Evolutionary conservation across 805 yeast genomes (phyloP).

Genomic region (Jamesozyma spencerorum): DNA sequence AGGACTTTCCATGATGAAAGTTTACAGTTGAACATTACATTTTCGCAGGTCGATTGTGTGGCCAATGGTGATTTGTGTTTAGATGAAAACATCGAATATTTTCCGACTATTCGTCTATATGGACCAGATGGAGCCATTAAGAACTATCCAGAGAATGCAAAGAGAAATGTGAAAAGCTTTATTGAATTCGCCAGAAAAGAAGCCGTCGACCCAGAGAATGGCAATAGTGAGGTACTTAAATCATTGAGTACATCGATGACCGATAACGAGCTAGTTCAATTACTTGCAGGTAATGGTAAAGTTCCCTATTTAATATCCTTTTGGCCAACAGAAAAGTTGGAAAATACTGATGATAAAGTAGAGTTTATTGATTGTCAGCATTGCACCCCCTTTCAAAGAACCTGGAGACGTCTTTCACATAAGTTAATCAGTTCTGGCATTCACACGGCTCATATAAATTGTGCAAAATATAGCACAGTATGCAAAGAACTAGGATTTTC

Average conservation of each 20-base stretch:
- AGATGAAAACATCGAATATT: slow-evolving; percentile 51
- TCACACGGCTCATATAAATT: slow-evolving; percentile 50
- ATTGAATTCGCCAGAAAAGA: slow-evolving; percentile 46
- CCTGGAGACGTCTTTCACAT: slow-evolving; percentile 52
- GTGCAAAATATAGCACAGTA: slow-evolving; percentile 40
- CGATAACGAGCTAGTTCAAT: slow-evolving; percentile 36
- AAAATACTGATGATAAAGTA: slow-evolving; percentile 25
- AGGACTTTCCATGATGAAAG: slow-evolving; percentile 38
- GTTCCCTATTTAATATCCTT: slow-evolving; percentile 53
- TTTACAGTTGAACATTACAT: slow-evolving; percentile 34
- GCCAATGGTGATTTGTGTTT: slow-evolving; percentile 80
- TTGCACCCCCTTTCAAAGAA: slow-evolving; percentile 42
- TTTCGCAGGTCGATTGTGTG: slow-evolving; percentile 79
- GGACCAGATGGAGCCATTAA: slow-evolving; percentile 42
- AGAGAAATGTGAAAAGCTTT: slow-evolving; percentile 42
- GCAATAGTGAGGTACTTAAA: slow-evolving; percentile 32
- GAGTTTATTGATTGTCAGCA: slow-evolving; percentile 39
- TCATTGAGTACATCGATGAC: slow-evolving; percentile 35
- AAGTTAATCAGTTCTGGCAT: slow-evolving; percentile 32
- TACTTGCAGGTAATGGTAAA: slow-evolving; percentile 42
- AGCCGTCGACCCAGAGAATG: slow-evolving; percentile 36
- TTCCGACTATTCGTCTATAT: slow-evolving; percentile 66
- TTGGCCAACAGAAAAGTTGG: slow-evolving; percentile 48
- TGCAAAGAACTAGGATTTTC: slow-evolving; percentile 45
- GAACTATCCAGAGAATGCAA: slow-evolving; percentile 40